These are phyloP conservation scores for Peronosclerospora sorghi DNA, from an alignment of 352 stramenopile genomes.

Conservation along the genomic window DNA sequence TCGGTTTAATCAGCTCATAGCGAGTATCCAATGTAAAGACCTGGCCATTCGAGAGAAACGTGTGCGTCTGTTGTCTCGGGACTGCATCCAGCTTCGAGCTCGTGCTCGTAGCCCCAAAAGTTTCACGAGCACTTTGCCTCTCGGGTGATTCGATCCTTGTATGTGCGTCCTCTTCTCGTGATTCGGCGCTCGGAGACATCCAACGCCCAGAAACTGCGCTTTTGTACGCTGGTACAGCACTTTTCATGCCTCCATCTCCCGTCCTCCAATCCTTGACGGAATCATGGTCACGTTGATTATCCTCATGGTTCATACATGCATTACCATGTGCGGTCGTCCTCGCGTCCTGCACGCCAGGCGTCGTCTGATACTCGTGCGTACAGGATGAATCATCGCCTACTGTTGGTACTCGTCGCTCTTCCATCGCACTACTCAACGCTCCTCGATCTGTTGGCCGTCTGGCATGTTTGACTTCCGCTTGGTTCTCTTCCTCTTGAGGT, in stretches of 20 bases:
- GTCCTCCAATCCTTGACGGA: constrained; percentile 13
- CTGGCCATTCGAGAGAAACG: constrained; percentile 68
- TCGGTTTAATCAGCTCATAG: constrained; percentile 84
- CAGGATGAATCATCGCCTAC: constrained; percentile 9
- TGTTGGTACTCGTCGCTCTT: constrained; percentile 3
- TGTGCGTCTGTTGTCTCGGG: constrained; percentile 36
- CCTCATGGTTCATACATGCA: constrained; percentile 15
- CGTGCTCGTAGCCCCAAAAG: neutral
- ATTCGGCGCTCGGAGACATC: constrained; percentile 6
- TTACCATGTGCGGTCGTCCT: constrained; percentile 14
- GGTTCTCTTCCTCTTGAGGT: constrained; percentile 5
- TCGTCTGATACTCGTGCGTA: constrained; percentile 10
- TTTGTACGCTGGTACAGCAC: constrained; percentile 19
- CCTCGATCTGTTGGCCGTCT: too few species aligned
- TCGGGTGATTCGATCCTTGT: constrained; percentile 2
- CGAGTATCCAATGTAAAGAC: constrained; percentile 80
- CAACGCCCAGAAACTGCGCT: constrained; percentile 6
- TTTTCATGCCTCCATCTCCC: constrained; percentile 12
- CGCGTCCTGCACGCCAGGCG: constrained; percentile 1
- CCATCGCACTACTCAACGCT: neutral
- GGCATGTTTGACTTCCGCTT: constrained; percentile 12
- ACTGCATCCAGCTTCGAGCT: constrained; percentile 14
- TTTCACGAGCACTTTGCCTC: too few species aligned
- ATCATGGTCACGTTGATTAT: constrained; percentile 19
- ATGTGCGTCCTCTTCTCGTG: constrained; percentile 17